phyloP scores from a whole-genome alignment of 192 early-diverging fungal genomes.

The Coemansia sp. region DNA sequence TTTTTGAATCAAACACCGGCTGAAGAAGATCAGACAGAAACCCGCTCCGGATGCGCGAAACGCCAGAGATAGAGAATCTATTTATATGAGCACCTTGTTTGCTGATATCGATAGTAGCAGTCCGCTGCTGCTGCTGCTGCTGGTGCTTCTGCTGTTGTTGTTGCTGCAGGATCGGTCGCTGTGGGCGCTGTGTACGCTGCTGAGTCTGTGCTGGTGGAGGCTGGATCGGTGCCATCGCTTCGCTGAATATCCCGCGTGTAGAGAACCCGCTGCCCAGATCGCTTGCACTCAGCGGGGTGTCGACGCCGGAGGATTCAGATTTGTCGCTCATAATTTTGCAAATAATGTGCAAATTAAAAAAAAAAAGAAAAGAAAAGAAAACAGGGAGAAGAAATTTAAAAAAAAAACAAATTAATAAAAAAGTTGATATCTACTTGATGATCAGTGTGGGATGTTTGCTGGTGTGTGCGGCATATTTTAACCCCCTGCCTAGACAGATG shows the following conservation, averaged over 20 bases:
- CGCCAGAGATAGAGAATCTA: constrained; percentile 20
- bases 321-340: too few species aligned
- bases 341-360: too few species aligned
- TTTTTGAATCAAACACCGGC: constrained; percentile 20
- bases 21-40: constrained; percentile 23
- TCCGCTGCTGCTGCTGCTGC: background rate
- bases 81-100: background rate
- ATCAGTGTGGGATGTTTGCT: too few species aligned
- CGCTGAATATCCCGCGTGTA: constrained; percentile 15
- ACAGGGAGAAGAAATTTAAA: too few species aligned
- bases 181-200: constrained; percentile 5
- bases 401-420: background rate
- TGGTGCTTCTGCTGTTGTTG: background rate
- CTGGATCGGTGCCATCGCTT: background rate
- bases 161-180: background rate
- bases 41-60: constrained; percentile 28
- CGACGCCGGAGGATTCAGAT: background rate
- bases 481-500: too few species aligned
- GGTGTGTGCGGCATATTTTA: too few species aligned
- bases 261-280: constrained; percentile 4
- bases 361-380: too few species aligned
- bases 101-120: constrained; percentile 14
- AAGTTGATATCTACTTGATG: too few species aligned
- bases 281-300: background rate
- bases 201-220: background rate